Evolutionary conservation across 2,329 filamentous ascomycete species (phyloP).

Genomic region (Ophiostoma sp.): DNA sequence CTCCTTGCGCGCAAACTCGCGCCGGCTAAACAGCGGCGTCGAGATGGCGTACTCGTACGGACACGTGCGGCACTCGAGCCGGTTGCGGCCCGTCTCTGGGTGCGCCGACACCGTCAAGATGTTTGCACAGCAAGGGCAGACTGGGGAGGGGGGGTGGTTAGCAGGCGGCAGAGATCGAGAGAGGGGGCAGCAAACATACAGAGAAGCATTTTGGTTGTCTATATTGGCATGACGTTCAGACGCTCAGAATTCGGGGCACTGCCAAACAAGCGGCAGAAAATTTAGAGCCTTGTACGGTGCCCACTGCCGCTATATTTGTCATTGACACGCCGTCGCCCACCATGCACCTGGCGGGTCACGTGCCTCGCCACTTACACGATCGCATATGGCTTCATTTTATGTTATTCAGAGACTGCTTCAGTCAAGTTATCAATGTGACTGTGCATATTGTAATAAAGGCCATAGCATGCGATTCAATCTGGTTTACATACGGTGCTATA

Average conservation of each 20-base stretch:
- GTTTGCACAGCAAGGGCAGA: slow-evolving; percentile 81
- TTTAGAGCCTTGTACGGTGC: background rate
- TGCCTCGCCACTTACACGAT: slow-evolving; percentile 1
- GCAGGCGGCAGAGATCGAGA: background rate
- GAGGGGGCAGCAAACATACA: slow-evolving; percentile 14
- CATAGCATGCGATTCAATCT: background rate
- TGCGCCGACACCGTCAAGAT: slow-evolving; percentile 67
- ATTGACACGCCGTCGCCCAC: background rate
- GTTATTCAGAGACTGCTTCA: too few relatives aligned
- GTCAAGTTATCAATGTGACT: too few relatives aligned
- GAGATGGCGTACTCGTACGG: slow-evolving; percentile 85
- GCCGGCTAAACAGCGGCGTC: slow-evolving; percentile 72
- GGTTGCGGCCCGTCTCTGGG: slow-evolving; percentile 56
- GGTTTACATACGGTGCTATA: background rate
- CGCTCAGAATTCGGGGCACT: background rate
- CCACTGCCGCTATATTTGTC: too few relatives aligned
- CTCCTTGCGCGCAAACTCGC: slow-evolving; percentile 79
- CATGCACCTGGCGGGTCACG: background rate
- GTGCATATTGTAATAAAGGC: background rate
- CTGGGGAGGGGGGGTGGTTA: slow-evolving; percentile 39
- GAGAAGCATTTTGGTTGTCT: slow-evolving; percentile 18
- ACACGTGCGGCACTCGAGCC: slow-evolving; percentile 91
- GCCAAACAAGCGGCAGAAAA: slow-evolving; percentile 6
- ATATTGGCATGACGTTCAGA: background rate
- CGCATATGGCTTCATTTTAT: background rate